These are phyloP conservation scores for Artemisia annua DNA, from an alignment of 129 eudicot species.

Conservation along the genomic window DNA sequence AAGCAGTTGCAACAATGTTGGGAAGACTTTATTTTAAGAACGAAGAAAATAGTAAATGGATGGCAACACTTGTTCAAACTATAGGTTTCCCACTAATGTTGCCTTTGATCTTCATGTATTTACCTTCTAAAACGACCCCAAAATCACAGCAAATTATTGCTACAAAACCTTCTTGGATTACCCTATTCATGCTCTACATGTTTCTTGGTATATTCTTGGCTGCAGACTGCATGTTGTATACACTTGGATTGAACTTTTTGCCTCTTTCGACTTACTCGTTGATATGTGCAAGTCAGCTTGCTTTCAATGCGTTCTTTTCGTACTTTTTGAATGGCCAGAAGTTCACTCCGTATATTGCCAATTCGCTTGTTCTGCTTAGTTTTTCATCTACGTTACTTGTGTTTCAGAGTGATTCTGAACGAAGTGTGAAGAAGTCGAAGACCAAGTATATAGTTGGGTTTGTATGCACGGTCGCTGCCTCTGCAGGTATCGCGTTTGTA, in stretches of 20 bases:
- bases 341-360: constrained; percentile 34
- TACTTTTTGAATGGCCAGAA: constrained; percentile 34
- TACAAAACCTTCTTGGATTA: constrained; percentile 16
- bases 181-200: constrained; percentile 17
- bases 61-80: constrained; percentile 43
- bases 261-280: constrained; percentile 36
- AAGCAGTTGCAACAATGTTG: constrained; percentile 32
- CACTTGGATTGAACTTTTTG: constrained; percentile 28
- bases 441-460: constrained; percentile 42
- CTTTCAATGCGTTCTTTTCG: constrained; percentile 37
- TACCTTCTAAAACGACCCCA: constrained; percentile 20
- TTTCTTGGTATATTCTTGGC: constrained; percentile 40
- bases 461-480: constrained; percentile 44
- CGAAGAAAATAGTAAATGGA: constrained; percentile 44
- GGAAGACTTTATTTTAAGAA: constrained; percentile 35
- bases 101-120: constrained; percentile 26
- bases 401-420: constrained; percentile 29
- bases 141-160: not conserved
- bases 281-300: constrained; percentile 36
- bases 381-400: constrained; percentile 32
- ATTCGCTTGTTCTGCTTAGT: constrained; percentile 37
- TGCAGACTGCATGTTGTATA: constrained; percentile 33
- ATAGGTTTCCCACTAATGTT: constrained; percentile 33
- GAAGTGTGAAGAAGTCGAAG: constrained; percentile 16
- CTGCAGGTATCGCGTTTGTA: constrained; percentile 29